These are phyloP conservation scores for Lolium multiflorum DNA, from an alignment of 176 grass and related monocot species.

Conservation along the genomic window DNA sequence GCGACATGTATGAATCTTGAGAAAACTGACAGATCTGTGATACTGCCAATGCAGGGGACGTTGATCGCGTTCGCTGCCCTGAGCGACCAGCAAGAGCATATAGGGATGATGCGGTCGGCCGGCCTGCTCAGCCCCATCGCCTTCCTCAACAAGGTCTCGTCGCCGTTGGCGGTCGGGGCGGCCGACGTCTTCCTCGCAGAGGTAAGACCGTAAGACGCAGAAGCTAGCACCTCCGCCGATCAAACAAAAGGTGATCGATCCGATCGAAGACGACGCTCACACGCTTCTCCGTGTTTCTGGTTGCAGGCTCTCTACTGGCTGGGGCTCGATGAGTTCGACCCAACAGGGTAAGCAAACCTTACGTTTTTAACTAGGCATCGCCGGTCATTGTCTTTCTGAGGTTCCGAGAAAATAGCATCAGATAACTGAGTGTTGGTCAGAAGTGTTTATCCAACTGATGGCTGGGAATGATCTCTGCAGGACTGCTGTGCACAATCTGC, in stretches of 20 bases:
- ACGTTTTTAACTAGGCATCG: not conserved
- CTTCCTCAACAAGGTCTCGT: conserved; percentile 43
- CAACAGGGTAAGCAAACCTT: conserved; percentile 40
- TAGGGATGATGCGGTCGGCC: conserved; percentile 52
- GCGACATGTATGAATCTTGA: not conserved
- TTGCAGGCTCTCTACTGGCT: conserved; percentile 54
- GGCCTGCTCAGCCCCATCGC: conserved; percentile 62
- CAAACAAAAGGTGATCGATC: too few species aligned
- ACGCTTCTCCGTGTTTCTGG: not conserved
- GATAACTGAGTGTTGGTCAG: too few species aligned
- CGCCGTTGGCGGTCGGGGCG: conserved; percentile 45
- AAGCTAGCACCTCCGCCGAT: not conserved
- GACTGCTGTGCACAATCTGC: conserved; percentile 31
- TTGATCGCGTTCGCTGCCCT: conserved; percentile 58
- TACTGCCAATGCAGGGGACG: conserved; percentile 31
- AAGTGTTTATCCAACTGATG: not conserved
- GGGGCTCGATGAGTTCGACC: conserved; percentile 48
- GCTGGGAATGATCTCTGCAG: conserved; percentile 28
- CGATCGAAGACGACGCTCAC: too few species aligned
- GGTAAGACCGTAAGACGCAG: conserved; percentile 42
- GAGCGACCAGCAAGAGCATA: conserved; percentile 45
- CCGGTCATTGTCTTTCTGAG: not conserved
- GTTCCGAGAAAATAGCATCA: not conserved
- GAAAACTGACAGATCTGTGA: too few species aligned
- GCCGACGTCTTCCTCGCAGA: conserved; percentile 57